These are phyloP conservation scores for Serendipita vermifera DNA, from an alignment of 768 basidiomycete genomes.

Conservation along the genomic window DNA sequence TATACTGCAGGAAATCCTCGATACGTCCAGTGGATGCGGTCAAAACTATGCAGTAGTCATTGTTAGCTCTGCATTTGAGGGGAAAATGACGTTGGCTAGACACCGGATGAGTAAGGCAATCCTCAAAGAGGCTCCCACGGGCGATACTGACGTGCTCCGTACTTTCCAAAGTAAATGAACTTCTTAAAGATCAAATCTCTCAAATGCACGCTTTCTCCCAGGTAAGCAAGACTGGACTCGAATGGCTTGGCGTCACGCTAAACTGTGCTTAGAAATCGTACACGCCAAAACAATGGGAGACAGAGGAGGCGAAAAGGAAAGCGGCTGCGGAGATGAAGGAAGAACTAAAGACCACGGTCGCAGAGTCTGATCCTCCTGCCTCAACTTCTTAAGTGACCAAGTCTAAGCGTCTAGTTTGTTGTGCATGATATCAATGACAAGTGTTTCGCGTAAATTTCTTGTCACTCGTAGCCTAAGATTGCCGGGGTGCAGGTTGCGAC, in stretches of 20 bases:
- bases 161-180: constrained; percentile 49
- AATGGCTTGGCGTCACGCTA: neutral
- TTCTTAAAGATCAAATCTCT: constrained; percentile 58
- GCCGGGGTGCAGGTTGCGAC: too few species aligned
- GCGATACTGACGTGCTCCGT: neutral
- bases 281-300: constrained; percentile 45
- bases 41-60: constrained; percentile 62
- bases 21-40: constrained; percentile 70
- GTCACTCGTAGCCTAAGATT: too few species aligned
- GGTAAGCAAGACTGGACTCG: constrained; percentile 29
- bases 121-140: neutral
- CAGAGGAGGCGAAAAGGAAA: constrained; percentile 12
- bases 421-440: too few species aligned
- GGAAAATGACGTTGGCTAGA: constrained; percentile 63
- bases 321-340: constrained; percentile 9
- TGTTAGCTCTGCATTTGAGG: constrained; percentile 72
- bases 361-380: constrained; percentile 5
- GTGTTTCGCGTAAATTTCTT: too few species aligned
- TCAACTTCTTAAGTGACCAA: too few species aligned
- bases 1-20: constrained; percentile 41
- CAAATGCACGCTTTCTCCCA: constrained; percentile 84
- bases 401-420: too few species aligned
- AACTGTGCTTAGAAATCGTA: constrained; percentile 47
- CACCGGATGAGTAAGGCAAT: constrained; percentile 48
- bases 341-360: neutral